Percentiles rank a stretch among this genome's conserved stretches.
Evolutionary conservation across 2,329 filamentous ascomycete genomes (phyloP).

Genomic region (Microcyclospora tardicrescens): DNA sequence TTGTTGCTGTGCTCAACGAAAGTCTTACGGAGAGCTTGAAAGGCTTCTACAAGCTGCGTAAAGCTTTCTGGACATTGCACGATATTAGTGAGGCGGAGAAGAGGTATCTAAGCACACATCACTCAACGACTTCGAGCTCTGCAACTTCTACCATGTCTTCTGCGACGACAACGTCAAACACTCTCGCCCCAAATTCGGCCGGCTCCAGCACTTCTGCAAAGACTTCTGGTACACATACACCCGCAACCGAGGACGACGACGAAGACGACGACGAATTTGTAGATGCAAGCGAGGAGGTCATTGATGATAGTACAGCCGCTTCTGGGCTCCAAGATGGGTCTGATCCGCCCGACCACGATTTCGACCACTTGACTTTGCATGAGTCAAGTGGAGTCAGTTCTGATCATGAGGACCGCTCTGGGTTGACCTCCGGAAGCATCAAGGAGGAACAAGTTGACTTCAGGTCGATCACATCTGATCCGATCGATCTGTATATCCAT

Average conservation of each 20-base stretch:
- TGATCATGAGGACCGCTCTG: too few relatives aligned
- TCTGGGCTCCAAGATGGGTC: too few relatives aligned
- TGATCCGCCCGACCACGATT: too few relatives aligned
- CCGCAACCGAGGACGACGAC: constrained; percentile 15
- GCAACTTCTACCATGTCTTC: constrained; percentile 1
- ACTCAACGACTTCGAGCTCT: background rate
- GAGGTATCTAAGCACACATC: constrained; percentile 32
- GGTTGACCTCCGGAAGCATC: too few relatives aligned
- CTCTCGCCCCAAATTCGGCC: background rate
- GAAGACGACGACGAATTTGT: constrained; percentile 41
- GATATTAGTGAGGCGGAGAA: constrained; percentile 63
- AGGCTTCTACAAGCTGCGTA: constrained; percentile 84
- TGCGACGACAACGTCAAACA: too few relatives aligned
- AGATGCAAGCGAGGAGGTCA: constrained; percentile 37
- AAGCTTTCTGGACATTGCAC: constrained; percentile 74
- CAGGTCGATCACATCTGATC: constrained; percentile 51
- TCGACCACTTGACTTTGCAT: too few relatives aligned
- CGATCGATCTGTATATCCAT: constrained; percentile 78
- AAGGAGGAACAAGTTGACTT: constrained; percentile 34
- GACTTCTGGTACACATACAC: background rate
- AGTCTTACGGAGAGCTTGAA: constrained; percentile 82
- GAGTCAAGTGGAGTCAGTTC: too few relatives aligned
- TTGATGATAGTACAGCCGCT: background rate
- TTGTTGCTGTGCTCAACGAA: constrained; percentile 82
- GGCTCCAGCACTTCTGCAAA: background rate